These are phyloP conservation scores for Backusella tarrabulga DNA, from an alignment of 192 early-diverging fungal genomes.

Conservation along the genomic window DNA sequence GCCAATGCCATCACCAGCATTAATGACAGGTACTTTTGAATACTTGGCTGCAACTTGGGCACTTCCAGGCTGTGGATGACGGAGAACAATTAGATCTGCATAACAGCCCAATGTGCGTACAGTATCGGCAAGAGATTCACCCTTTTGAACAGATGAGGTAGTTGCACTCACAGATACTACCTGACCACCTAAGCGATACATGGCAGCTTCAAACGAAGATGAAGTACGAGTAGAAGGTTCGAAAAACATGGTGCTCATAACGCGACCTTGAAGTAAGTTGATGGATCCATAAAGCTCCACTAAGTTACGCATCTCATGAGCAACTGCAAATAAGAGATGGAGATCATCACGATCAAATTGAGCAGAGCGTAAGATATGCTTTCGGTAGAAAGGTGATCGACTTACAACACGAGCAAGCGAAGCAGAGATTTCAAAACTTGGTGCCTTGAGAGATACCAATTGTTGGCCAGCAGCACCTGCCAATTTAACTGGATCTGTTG, in stretches of 20 bases:
- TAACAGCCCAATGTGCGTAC: slow-evolving; percentile 92
- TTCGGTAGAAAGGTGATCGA: slow-evolving; percentile 86
- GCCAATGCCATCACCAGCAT: slow-evolving; percentile 95
- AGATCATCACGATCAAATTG: slow-evolving; percentile 93
- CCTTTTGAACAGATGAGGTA: slow-evolving; percentile 92
- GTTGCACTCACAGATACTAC: slow-evolving; percentile 84
- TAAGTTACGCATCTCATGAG: slow-evolving; percentile 93
- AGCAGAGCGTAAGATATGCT: slow-evolving; percentile 89
- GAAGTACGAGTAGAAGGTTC: slow-evolving; percentile 96
- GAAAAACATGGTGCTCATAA: slow-evolving; percentile 94
- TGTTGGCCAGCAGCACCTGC: slow-evolving; percentile 23
- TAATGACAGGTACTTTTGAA: slow-evolving; percentile 90
- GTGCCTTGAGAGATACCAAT: slow-evolving; percentile 11
- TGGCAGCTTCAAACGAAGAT: slow-evolving; percentile 93
- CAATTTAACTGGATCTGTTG: slow-evolving; percentile 8
- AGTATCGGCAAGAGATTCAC: slow-evolving; percentile 93
- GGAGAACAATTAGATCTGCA: slow-evolving; percentile 88
- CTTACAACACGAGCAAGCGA: slow-evolving; percentile 52
- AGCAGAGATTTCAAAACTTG: slow-evolving; percentile 30
- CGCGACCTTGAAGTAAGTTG: slow-evolving; percentile 84
- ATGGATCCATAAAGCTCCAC: slow-evolving; percentile 89
- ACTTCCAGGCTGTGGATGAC: slow-evolving; percentile 90
- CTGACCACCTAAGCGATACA: slow-evolving; percentile 88
- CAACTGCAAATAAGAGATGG: slow-evolving; percentile 92
- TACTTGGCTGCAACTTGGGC: slow-evolving; percentile 81